Evolutionary conservation across 176 grass and related monocot genomes (phyloP).

Genomic region (Poa annua): DNA sequence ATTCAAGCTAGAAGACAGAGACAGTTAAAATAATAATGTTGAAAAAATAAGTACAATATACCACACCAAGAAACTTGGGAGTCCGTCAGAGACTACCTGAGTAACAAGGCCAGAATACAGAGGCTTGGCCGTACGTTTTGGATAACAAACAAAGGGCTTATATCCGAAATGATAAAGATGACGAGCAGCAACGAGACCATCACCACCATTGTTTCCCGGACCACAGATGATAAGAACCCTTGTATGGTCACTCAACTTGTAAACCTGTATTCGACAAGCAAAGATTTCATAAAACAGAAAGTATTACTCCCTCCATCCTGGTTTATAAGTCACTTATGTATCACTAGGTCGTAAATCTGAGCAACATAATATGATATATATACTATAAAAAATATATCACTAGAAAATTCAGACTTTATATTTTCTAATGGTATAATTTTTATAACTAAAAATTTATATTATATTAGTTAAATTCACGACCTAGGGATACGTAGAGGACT

Average conservation of each 20-base stretch:
- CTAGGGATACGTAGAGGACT: too few species aligned
- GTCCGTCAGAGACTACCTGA: conserved; percentile 46
- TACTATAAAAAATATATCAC: too few species aligned
- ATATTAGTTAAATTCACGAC: too few species aligned
- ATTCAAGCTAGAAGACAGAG: conserved; percentile 64
- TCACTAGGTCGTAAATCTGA: too few species aligned
- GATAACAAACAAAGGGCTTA: conserved; percentile 72
- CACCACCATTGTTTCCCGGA: conserved; percentile 95
- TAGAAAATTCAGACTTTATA: too few species aligned
- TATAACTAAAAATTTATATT: too few species aligned
- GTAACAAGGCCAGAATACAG: conserved; percentile 85
- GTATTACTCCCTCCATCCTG: too few species aligned
- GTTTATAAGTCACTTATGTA: too few species aligned
- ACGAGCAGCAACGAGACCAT: conserved; percentile 96
- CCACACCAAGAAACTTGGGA: conserved; percentile 15
- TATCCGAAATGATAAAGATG: conserved; percentile 90
- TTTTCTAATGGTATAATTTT: too few species aligned
- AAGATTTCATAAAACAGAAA: neutral
- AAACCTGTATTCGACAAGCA: conserved; percentile 61
- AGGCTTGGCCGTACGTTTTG: conserved; percentile 73
- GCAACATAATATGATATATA: too few species aligned
- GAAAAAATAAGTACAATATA: neutral
- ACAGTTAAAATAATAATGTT: conserved; percentile 16
- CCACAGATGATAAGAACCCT: conserved; percentile 83
- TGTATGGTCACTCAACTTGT: conserved; percentile 72